phyloP scores from a whole-genome alignment of 495 filamentous ascomycete species.

The Trichocladium antarcticum region DNA sequence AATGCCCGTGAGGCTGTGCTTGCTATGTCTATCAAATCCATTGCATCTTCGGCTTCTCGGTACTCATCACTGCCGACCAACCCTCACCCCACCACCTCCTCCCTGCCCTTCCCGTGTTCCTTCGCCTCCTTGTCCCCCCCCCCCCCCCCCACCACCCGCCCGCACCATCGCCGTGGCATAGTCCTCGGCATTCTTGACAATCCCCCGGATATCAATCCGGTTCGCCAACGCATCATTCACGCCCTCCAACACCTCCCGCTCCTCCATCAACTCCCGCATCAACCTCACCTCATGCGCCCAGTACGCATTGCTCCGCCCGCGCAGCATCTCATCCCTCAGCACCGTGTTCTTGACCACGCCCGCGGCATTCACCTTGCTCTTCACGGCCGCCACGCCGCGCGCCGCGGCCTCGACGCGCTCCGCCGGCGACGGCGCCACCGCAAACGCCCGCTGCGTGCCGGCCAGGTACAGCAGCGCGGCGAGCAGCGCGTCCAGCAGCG shows the following conservation, averaged over 20 bases:
- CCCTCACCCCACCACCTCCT: slow-evolving; percentile 2
- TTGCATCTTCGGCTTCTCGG: neutral
- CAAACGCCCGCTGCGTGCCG: slow-evolving; percentile 58
- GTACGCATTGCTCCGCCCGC: slow-evolving; percentile 35
- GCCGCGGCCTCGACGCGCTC: slow-evolving; percentile 38
- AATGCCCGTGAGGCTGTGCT: too few relatives aligned
- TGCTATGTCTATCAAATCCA: too few relatives aligned
- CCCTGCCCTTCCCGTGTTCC: too few relatives aligned
- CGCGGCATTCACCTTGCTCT: slow-evolving; percentile 38
- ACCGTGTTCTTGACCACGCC: slow-evolving; percentile 49
- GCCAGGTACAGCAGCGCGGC: slow-evolving; percentile 58
- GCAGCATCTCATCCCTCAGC: slow-evolving; percentile 40
- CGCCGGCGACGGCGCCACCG: slow-evolving; percentile 32
- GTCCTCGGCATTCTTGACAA: slow-evolving; percentile 43
- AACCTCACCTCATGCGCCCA: slow-evolving; percentile 44
- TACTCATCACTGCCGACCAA: too few relatives aligned
- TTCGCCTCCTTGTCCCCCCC: neutral
- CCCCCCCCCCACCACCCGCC: slow-evolving; percentile 7
- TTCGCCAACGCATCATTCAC: slow-evolving; percentile 44
- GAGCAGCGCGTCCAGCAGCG: slow-evolving; percentile 48
- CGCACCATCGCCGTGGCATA: slow-evolving; percentile 41
- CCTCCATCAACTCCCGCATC: slow-evolving; percentile 50
- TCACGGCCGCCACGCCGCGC: slow-evolving; percentile 28
- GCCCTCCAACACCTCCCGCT: slow-evolving; percentile 47
- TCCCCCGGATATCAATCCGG: slow-evolving; percentile 39